phyloP scores from a whole-genome alignment of 768 basidiomycete species.

The Russula lepida region DNA sequence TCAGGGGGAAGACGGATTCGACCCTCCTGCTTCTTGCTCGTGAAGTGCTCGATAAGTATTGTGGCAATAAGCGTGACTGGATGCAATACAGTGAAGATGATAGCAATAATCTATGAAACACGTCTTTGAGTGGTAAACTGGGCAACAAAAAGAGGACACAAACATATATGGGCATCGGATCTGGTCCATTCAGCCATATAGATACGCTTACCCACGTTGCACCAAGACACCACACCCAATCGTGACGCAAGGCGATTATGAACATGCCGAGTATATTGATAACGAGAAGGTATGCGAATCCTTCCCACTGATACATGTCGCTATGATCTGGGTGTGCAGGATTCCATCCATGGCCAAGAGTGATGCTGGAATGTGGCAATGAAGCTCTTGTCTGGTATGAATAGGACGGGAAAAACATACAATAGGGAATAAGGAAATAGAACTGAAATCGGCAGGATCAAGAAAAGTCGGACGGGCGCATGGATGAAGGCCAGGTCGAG shows the following conservation, averaged over 20 bases:
- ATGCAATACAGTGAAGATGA: constrained; percentile 58
- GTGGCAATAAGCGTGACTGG: constrained; percentile 50
- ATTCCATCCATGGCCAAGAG: constrained; percentile 54
- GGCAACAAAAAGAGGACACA: constrained; percentile 24
- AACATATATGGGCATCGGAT: constrained; percentile 58
- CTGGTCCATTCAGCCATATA: constrained; percentile 52
- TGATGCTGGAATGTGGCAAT: constrained; percentile 41
- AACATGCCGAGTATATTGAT: constrained; percentile 47
- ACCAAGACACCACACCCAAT: constrained; percentile 68
- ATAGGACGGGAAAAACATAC: constrained; percentile 25
- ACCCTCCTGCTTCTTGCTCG: constrained; percentile 27
- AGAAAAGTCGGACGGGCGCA: constrained; percentile 71
- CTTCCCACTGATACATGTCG: constrained; percentile 57
- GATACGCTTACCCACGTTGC: constrained; percentile 67
- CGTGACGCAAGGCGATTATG: constrained; percentile 47
- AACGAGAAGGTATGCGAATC: constrained; percentile 56
- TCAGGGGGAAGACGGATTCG: constrained; percentile 38
- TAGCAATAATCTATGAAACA: constrained; percentile 41
- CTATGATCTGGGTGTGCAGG: constrained; percentile 48
- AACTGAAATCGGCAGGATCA: constrained; percentile 42
- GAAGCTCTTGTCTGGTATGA: not conserved
- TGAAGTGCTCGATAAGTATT: constrained; percentile 32
- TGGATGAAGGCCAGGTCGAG: constrained; percentile 81
- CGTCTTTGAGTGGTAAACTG: not conserved
- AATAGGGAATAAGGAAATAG: constrained; percentile 58